Percentiles rank a stretch among this genome's conserved stretches.
These are phyloP conservation scores for Fusarium transvaalense DNA, from an alignment of 2,329 filamentous ascomycete genomes.

Conservation along the genomic window DNA sequence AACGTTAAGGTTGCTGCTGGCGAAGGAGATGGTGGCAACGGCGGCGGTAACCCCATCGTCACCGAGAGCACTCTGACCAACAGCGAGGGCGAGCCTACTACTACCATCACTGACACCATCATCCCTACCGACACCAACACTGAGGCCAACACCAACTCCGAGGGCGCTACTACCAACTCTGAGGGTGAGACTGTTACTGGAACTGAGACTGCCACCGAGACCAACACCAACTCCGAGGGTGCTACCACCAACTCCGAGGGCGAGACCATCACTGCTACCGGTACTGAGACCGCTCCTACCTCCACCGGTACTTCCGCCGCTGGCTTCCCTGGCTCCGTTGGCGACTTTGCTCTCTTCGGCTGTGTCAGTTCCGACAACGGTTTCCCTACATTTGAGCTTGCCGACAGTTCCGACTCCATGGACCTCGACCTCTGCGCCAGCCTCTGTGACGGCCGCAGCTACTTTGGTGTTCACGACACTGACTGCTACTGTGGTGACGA, in stretches of 20 bases:
- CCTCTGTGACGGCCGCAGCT: constrained; percentile 40
- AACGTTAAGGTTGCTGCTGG: constrained; percentile 17
- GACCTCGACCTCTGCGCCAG: constrained; percentile 46
- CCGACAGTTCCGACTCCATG: constrained; percentile 31
- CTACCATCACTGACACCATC: not conserved
- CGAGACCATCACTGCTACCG: constrained; percentile 25
- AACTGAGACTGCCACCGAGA: constrained; percentile 40
- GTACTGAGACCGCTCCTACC: constrained; percentile 47
- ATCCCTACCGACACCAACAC: not conserved
- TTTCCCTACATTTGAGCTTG: constrained; percentile 45
- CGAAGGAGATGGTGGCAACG: not conserved
- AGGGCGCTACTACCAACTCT: constrained; percentile 7
- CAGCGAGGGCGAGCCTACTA: constrained; percentile 3
- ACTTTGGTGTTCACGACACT: constrained; percentile 46
- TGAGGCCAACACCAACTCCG: constrained; percentile 11
- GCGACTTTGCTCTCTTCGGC: constrained; percentile 46
- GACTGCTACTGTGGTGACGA: constrained; percentile 44
- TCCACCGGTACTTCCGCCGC: constrained; percentile 41
- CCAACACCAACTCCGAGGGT: constrained; percentile 10
- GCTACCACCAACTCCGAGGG: constrained; percentile 17
- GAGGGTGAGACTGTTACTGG: constrained; percentile 29
- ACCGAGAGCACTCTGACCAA: not conserved
- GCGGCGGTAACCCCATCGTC: constrained; percentile 12
- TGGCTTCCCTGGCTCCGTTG: constrained; percentile 36
- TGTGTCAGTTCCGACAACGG: constrained; percentile 42